These are phyloP conservation scores for Favolaschia claudopus DNA, from an alignment of 768 basidiomycete genomes.

Conservation along the genomic window DNA sequence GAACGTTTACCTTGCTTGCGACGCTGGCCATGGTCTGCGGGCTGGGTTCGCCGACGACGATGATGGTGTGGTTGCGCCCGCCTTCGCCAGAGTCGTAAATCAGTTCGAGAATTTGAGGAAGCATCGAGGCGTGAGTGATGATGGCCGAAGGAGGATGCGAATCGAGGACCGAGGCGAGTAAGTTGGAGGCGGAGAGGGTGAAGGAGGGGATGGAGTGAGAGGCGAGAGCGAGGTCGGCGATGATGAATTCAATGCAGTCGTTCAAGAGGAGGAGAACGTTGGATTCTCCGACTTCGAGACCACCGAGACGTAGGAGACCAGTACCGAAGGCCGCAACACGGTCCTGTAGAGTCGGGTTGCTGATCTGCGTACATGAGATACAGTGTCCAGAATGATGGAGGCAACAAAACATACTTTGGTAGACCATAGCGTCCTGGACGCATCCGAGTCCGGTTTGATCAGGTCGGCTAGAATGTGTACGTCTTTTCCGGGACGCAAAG, in stretches of 20 bases:
- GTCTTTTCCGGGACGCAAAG: conserved; percentile 75
- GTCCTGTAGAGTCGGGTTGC: conserved; percentile 73
- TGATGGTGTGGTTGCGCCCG: conserved; percentile 58
- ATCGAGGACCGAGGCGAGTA: conserved; percentile 73
- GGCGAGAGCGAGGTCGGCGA: conserved; percentile 81
- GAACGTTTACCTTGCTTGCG: conserved; percentile 61
- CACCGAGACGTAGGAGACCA: conserved; percentile 67
- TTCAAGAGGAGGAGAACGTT: conserved; percentile 81
- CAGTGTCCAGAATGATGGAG: background rate
- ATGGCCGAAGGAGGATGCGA: conserved; percentile 75
- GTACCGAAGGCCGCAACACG: conserved; percentile 77
- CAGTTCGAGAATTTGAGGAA: conserved; percentile 75
- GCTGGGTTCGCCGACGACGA: conserved; percentile 76
- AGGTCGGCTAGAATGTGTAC: conserved; percentile 71
- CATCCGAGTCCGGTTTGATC: conserved; percentile 69
- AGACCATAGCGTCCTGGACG: conserved; percentile 79
- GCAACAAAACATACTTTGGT: conserved; percentile 74
- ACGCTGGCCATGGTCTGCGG: conserved; percentile 53
- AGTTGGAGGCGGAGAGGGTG: conserved; percentile 63
- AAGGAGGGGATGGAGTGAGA: conserved; percentile 72
- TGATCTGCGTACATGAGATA: conserved; percentile 59
- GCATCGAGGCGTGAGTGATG: conserved; percentile 70
- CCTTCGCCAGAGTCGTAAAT: conserved; percentile 66
- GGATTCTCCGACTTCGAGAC: conserved; percentile 64
- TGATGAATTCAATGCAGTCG: conserved; percentile 81